Evolutionary conservation across 352 stramenopile species (phyloP).

Genomic region (Pythium utonaiense): DNA sequence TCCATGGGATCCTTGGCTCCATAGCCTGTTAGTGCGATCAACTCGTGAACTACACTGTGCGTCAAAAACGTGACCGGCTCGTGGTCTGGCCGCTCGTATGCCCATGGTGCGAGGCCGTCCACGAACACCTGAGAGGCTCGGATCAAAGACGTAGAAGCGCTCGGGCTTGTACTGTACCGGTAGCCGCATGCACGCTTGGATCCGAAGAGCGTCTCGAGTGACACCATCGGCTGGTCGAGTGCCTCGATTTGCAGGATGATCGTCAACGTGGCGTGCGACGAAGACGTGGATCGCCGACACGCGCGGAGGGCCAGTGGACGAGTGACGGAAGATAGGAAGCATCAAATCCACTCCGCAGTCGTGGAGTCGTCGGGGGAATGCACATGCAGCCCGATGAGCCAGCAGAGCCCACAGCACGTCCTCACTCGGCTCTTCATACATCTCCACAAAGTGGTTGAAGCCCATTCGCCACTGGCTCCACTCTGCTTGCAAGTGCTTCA

Average conservation of each 20-base stretch:
- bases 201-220: not conserved
- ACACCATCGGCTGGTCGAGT: not conserved
- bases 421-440: not conserved
- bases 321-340: not conserved
- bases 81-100: not conserved
- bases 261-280: not conserved
- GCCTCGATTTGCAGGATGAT: not conserved
- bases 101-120: not conserved
- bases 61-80: not conserved
- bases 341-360: not conserved
- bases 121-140: not conserved
- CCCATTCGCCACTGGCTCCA: not conserved
- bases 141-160: not conserved
- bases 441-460: not conserved
- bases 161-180: not conserved
- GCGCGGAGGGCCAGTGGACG: not conserved
- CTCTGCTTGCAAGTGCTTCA: not conserved
- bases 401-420: not conserved
- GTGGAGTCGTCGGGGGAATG: not conserved
- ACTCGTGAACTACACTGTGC: not conserved
- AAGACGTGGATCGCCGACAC: not conserved
- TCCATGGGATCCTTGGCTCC: not conserved
- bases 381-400: not conserved
- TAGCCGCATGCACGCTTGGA: not conserved
- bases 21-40: not conserved